Evolutionary conservation across 768 basidiomycete species (phyloP).

Genomic region (Collybia mongolica): DNA sequence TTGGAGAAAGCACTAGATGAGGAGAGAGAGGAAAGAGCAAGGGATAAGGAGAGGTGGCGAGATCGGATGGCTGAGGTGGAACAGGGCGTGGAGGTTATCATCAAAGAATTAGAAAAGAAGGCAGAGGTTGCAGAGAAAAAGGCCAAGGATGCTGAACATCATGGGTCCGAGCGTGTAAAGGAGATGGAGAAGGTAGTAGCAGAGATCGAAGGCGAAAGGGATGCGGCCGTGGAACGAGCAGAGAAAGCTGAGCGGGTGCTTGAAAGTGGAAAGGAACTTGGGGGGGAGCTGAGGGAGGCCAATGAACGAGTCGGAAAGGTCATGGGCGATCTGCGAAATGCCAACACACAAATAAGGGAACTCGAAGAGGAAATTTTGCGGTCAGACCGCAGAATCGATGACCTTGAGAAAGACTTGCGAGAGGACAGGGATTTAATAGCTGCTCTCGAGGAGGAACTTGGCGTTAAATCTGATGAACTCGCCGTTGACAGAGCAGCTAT

Average conservation of each 20-base stretch:
- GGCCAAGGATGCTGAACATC: slow-evolving; percentile 39
- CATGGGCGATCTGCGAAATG: slow-evolving; percentile 57
- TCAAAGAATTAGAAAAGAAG: slow-evolving; percentile 62
- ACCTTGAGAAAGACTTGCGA: slow-evolving; percentile 55
- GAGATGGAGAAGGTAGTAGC: slow-evolving; percentile 46
- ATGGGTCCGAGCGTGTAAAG: slow-evolving; percentile 31
- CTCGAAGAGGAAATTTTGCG: slow-evolving; percentile 60
- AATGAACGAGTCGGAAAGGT: slow-evolving; percentile 58
- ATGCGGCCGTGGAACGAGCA: slow-evolving; percentile 57
- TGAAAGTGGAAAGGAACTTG: slow-evolving; percentile 66
- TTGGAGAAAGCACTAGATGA: slow-evolving; percentile 45
- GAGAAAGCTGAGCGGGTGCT: slow-evolving; percentile 64
- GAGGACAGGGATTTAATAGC: slow-evolving; percentile 47
- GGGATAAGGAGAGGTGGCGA: slow-evolving; percentile 71
- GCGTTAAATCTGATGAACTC: slow-evolving; percentile 34
- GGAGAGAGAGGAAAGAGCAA: slow-evolving; percentile 57
- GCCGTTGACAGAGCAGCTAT: slow-evolving; percentile 24
- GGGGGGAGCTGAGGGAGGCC: slow-evolving; percentile 63
- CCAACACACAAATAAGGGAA: slow-evolving; percentile 56
- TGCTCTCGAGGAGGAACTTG: slow-evolving; percentile 45
- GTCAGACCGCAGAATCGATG: slow-evolving; percentile 50
- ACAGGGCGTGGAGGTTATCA: slow-evolving; percentile 62
- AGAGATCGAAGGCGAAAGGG: slow-evolving; percentile 48
- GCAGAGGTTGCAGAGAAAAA: slow-evolving; percentile 50
- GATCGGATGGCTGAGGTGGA: slow-evolving; percentile 73